These are phyloP conservation scores for Plantago ovata DNA, from an alignment of 257 asterid genomes.

Conservation along the genomic window DNA sequence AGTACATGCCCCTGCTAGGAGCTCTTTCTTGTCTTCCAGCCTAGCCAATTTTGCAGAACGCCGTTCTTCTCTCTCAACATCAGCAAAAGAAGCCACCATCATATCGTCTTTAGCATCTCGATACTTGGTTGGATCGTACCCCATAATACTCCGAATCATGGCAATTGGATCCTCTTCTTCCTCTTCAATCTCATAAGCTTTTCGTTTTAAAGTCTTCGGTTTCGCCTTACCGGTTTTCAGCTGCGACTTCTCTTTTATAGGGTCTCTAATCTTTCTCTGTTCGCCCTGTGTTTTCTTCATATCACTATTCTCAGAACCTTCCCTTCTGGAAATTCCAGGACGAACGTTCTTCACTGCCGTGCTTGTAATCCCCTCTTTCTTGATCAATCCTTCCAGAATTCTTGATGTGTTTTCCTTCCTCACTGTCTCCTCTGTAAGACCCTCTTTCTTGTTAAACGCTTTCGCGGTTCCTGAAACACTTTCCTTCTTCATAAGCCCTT, in stretches of 20 bases:
- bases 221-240: no score
- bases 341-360: neutral
- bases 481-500: neutral
- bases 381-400: no score
- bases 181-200: neutral
- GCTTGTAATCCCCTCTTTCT: neutral
- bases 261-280: neutral
- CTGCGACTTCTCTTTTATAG: neutral
- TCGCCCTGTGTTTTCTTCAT: neutral
- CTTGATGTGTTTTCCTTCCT: no score
- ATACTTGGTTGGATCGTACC: slow-evolving; percentile 6
- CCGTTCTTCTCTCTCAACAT: slow-evolving; percentile 1
- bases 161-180: neutral
- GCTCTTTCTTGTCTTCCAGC: slow-evolving; percentile 1
- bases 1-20: no score
- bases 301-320: neutral
- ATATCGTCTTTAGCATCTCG: neutral
- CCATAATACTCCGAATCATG: neutral
- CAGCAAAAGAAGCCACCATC: slow-evolving; percentile 6
- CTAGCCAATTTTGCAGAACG: neutral
- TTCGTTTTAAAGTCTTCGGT: neutral
- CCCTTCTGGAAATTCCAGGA: neutral
- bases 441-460: no score
- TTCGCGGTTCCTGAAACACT: neutral
- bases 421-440: no score